Percentiles rank a stretch among this genome's conserved stretches.
These are phyloP conservation scores for Monosporascus cannonballus DNA, from an alignment of 2,329 filamentous ascomycete species.

Conservation along the genomic window DNA sequence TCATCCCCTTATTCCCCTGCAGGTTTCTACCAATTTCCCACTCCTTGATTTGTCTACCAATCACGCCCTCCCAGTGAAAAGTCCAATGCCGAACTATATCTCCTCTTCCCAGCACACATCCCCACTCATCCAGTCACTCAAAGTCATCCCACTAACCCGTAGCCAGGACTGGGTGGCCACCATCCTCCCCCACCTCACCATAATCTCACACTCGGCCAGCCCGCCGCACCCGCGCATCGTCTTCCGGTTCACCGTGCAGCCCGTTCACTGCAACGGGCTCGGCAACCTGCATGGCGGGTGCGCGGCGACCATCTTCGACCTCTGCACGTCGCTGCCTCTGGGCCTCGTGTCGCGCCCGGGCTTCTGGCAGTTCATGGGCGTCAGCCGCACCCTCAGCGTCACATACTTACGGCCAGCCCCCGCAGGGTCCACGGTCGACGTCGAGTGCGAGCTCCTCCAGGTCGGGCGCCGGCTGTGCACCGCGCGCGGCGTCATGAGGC, in stretches of 20 bases:
- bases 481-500: conserved; percentile 39
- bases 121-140: not conserved
- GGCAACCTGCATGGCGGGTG: conserved; percentile 57
- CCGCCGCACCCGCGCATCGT: conserved; percentile 32
- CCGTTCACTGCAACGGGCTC: conserved; percentile 46
- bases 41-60: too few relatives aligned
- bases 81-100: not conserved
- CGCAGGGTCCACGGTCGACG: conserved; percentile 34
- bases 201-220: conserved; percentile 31
- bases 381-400: conserved; percentile 59
- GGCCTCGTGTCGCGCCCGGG: conserved; percentile 50
- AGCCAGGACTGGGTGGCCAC: conserved; percentile 38
- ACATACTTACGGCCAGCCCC: conserved; percentile 62
- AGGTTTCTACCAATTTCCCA: too few relatives aligned
- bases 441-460: conserved; percentile 42
- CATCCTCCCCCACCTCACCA: conserved; percentile 34
- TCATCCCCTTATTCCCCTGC: too few relatives aligned
- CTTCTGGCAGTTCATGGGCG: conserved; percentile 56
- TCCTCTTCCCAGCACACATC: not conserved
- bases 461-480: conserved; percentile 38
- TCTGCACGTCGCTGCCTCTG: conserved; percentile 55
- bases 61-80: too few relatives aligned
- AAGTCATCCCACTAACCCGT: not conserved
- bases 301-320: conserved; percentile 61
- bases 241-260: conserved; percentile 44